A percentile compares a stretch with the other conserved stretches of the same genome.
Conservation (phyloP, 352 stramenopile species). For the Phytophthora brassicae region DNA sequence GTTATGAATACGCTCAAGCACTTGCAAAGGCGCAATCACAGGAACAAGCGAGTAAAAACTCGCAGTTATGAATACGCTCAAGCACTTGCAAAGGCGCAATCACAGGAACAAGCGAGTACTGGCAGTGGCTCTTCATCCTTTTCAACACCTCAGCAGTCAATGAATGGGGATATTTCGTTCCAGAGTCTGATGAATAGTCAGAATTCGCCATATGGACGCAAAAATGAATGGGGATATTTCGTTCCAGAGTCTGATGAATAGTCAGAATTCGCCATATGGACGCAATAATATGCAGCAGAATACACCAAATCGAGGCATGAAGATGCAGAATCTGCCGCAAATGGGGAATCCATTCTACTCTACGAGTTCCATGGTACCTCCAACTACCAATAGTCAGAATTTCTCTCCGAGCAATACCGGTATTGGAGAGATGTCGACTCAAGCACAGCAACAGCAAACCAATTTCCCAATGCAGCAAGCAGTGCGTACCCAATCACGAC, state of each 20-base stretch:
- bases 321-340: constrained; percentile 20
- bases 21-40: constrained; percentile 35
- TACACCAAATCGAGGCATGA: constrained; percentile 14
- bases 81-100: constrained; percentile 35
- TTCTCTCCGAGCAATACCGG: constrained; percentile 24
- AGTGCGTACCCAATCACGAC: constrained; percentile 30
- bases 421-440: constrained; percentile 13
- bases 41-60: constrained; percentile 16
- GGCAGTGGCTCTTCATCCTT: constrained; percentile 11
- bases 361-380: constrained; percentile 9
- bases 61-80: constrained; percentile 34
- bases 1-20: constrained; percentile 36
- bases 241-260: constrained; percentile 45
- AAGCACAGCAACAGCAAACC: constrained; percentile 18
- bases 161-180: constrained; percentile 41
- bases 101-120: constrained; percentile 15
- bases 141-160: constrained; percentile 17
- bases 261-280: constrained; percentile 26
- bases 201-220: constrained; percentile 12
- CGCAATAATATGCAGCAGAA: constrained; percentile 14
- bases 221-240: constrained; percentile 29
- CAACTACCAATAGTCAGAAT: constrained; percentile 22
- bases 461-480: constrained; percentile 27
- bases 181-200: constrained; percentile 42
- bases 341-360: constrained; percentile 23